Percentiles rank a stretch among this genome's conserved stretches.
phyloP scores from a whole-genome alignment of 2,329 filamentous ascomycete genomes.

The Sporothrix sp. region DNA sequence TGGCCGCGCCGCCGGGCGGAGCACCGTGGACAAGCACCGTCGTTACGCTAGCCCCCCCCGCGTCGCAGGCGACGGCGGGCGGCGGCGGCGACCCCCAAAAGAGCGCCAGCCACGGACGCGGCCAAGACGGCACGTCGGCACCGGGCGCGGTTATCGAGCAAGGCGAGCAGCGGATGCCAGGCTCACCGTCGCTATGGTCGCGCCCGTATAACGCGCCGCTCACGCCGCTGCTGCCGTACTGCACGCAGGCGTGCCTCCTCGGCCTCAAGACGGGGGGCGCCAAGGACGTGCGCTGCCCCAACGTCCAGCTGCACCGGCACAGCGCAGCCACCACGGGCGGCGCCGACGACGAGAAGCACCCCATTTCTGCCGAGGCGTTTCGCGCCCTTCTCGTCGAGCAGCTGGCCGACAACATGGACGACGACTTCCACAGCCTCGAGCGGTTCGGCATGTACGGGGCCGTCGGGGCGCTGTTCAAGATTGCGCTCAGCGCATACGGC shows the following conservation, averaged over 20 bases:
- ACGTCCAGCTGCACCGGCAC: background rate
- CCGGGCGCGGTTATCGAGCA: background rate
- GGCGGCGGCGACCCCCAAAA: background rate
- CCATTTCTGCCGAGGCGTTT: background rate
- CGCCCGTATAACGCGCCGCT: no score
- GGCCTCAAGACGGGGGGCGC: no score
- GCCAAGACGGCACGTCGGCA: background rate
- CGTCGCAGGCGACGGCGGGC: background rate
- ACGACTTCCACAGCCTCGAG: constrained; percentile 10
- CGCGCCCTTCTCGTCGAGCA: constrained; percentile 3
- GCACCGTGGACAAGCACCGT: no score
- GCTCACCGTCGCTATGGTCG: no score
- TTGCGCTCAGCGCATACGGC: constrained; percentile 15
- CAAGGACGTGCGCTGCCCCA: constrained; percentile 7
- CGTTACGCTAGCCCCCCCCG: no score
- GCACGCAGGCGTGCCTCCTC: no score
- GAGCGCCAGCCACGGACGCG: no score
- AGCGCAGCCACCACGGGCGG: background rate
- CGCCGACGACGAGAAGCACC: background rate
- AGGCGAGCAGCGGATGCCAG: no score
- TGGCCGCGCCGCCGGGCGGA: no score
- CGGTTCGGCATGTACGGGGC: constrained; percentile 1
- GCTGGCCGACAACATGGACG: constrained; percentile 10
- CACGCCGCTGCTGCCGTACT: no score
- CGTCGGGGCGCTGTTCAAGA: constrained; percentile 16